Evolutionary conservation across 371 early-diverging fungal species (phyloP), one percentile per base, ranked within the genome.

Genomic region (Sporodiniella umbellata): DNA sequence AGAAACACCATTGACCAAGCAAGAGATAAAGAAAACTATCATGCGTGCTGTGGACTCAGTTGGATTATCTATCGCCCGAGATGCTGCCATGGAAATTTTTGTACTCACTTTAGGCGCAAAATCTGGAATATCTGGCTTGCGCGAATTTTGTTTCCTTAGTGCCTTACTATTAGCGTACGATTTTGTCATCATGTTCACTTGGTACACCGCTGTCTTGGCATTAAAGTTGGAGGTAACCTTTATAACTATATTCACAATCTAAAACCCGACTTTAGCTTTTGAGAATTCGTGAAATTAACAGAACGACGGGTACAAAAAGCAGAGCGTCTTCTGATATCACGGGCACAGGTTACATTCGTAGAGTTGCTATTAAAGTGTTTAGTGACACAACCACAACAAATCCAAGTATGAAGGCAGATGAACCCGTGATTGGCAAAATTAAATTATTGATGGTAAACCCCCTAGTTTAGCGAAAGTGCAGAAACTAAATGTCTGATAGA

Each of bases 191-290:
- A 73, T 95, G 77, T 93, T 94, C 42, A 90, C 94, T 11, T 83
- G 93, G 65, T 95, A 88, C 61, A 78, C 89, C 14, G 86, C 95
- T 15, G 84, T 94, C 28, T 70, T 96, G 63, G 87, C 94, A 25
- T 76, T 95, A 18, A 95, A 94, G 64, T 72, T 94, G 22, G 93
- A 96, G 68, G 67, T 90, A 58, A 69, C 76, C 48, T 33, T 23
- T 14, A 18, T 18, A 37, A n/a, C n/a, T 37, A n/a, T 12, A 37
- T 37, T 8, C 37, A 25, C 26, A n/a, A n/a, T 37, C 15, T 12
- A 31, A 31, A n/a, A n/a, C n/a, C n/a, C n/a, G n/a, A n/a, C n/a
- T n/a, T n/a, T 40, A 53, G 54, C 28, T 70, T 12, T 46, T 64
- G 24, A 57, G 71, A 35, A 66, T 70, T 33, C 62, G 68, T 48